These are phyloP conservation scores for Primulina tabacum DNA, from an alignment of 257 asterid species.

Conservation along the genomic window DNA sequence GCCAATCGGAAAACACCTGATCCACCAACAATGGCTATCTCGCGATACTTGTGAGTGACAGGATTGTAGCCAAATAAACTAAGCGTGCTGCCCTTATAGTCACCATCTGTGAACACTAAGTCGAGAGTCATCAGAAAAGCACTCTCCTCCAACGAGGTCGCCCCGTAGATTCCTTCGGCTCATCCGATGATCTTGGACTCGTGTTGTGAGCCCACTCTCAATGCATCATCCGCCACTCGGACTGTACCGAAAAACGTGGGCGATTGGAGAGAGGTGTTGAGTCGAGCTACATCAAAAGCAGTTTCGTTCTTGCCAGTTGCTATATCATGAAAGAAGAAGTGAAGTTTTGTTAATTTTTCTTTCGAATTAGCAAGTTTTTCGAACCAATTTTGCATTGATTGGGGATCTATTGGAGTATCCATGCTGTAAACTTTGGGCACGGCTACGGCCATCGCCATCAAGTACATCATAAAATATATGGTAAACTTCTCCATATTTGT, in stretches of 20 bases:
- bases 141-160: conserved; percentile 24
- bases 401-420: conserved; percentile 27
- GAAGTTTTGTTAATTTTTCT: conserved; percentile 33
- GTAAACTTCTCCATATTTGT: too few species aligned
- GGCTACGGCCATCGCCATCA: neutral
- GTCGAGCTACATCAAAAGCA: conserved; percentile 31
- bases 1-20: conserved; percentile 42
- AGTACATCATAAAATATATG: too few species aligned
- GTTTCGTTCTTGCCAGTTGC: conserved; percentile 30
- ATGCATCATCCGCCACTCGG: conserved; percentile 33
- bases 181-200: conserved; percentile 35
- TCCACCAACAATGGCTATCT: conserved; percentile 41
- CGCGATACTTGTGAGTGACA: conserved; percentile 28
- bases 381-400: conserved; percentile 37
- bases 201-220: conserved; percentile 30
- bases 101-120: conserved; percentile 31
- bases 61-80: conserved; percentile 35
- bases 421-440: neutral
- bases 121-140: conserved; percentile 32
- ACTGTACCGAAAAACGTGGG: conserved; percentile 30
- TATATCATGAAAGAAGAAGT: conserved; percentile 40
- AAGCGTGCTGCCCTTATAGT: conserved; percentile 34
- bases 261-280: conserved; percentile 19
- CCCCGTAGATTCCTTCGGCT: conserved; percentile 39
- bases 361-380: conserved; percentile 21